Evolutionary conservation across 23 red algal genomes (phyloP).

Genomic region (Gracilaria caudata): DNA sequence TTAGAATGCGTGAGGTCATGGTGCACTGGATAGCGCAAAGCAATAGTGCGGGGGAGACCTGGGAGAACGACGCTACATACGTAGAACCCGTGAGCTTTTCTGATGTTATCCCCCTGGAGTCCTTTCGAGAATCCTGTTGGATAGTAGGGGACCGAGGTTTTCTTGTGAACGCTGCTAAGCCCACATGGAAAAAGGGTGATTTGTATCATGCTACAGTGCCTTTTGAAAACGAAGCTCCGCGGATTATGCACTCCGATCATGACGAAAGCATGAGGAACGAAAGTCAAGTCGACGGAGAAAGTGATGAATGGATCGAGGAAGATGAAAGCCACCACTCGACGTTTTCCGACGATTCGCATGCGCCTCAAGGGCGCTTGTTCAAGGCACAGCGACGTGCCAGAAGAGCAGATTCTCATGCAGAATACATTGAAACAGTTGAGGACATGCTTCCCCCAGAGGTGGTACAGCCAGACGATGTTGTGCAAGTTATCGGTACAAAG

Average conservation of each 20-base stretch:
- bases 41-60: neutral
- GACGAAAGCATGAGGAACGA: neutral
- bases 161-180: neutral
- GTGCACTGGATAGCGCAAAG: slow-evolving; percentile 56
- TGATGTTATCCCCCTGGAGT: slow-evolving; percentile 33
- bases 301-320: slow-evolving; percentile 28
- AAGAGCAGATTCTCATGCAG: neutral
- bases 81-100: slow-evolving; percentile 19
- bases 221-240: neutral
- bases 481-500: slow-evolving; percentile 54
- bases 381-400: slow-evolving; percentile 59
- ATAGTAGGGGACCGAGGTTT: slow-evolving; percentile 48
- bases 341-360: neutral
- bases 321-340: neutral
- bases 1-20: slow-evolving; percentile 36
- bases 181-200: slow-evolving; percentile 12
- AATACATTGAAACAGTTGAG: slow-evolving; percentile 23
- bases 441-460: slow-evolving; percentile 10
- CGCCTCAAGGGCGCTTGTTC: slow-evolving; percentile 26
- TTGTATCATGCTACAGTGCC: neutral
- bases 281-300: slow-evolving; percentile 16
- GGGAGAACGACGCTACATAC: neutral
- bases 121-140: slow-evolving; percentile 59
- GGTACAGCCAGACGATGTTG: slow-evolving; percentile 54
- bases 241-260: neutral